Evolutionary conservation across 2,329 filamentous ascomycete species (phyloP).

Genomic region (Fusarium secorum): DNA sequence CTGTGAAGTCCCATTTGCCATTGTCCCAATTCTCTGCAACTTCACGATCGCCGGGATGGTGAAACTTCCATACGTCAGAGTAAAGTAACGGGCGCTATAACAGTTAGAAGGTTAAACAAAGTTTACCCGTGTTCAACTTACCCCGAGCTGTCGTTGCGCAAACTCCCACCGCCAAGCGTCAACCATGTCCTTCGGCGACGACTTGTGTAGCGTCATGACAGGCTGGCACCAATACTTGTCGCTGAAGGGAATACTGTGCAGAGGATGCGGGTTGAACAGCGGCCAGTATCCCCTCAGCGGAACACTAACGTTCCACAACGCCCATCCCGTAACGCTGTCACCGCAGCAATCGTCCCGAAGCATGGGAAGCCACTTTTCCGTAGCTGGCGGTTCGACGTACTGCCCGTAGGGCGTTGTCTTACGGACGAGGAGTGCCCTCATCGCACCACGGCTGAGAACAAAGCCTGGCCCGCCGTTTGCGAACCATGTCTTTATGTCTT

Average conservation of each 20-base stretch:
- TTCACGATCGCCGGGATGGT: slow-evolving; percentile 43
- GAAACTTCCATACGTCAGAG: slow-evolving; percentile 49
- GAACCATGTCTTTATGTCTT: slow-evolving; percentile 52
- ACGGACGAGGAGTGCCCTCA: slow-evolving; percentile 51
- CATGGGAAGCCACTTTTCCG: slow-evolving; percentile 51
- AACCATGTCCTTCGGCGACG: slow-evolving; percentile 56
- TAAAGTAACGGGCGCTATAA: slow-evolving; percentile 47
- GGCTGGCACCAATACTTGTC: slow-evolving; percentile 60
- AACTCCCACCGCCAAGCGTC: slow-evolving; percentile 58
- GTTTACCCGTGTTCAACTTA: slow-evolving; percentile 31
- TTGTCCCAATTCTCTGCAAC: slow-evolving; percentile 44
- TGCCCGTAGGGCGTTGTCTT: slow-evolving; percentile 45
- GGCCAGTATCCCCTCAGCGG: slow-evolving; percentile 57
- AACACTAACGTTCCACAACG: slow-evolving; percentile 54
- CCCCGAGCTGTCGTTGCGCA: slow-evolving; percentile 42
- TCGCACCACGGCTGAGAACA: slow-evolving; percentile 54
- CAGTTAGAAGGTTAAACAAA: slow-evolving; percentile 21
- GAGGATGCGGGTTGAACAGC: slow-evolving; percentile 58
- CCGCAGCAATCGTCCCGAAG: slow-evolving; percentile 60
- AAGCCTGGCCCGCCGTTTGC: slow-evolving; percentile 59
- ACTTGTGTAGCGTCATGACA: slow-evolving; percentile 58
- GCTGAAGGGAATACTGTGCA: slow-evolving; percentile 58
- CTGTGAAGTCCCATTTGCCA: slow-evolving; percentile 44
- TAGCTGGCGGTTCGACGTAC: slow-evolving; percentile 50
- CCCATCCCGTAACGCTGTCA: slow-evolving; percentile 60